These are phyloP conservation scores for Apiotrichum brassicae DNA, from an alignment of 1,284 basidiomycete genomes.

Conservation along the genomic window DNA sequence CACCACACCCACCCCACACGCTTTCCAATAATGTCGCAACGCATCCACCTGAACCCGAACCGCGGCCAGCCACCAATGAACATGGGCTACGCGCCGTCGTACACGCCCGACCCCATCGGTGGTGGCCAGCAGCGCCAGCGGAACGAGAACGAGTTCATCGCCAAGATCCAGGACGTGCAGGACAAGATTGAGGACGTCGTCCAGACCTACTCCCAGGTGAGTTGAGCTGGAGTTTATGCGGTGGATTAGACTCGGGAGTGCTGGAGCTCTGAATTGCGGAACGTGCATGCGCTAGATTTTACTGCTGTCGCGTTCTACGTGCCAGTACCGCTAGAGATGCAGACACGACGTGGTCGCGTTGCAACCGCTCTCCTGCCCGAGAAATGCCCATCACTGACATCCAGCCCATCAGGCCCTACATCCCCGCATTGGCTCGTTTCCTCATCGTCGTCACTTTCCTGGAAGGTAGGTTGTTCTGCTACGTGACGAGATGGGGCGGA, in stretches of 20 bases:
- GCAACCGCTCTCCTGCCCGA: too few relatives aligned
- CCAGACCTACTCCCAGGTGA: slow-evolving; percentile 75
- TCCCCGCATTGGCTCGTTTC: slow-evolving; percentile 92
- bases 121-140: slow-evolving; percentile 1
- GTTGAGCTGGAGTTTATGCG: too few relatives aligned
- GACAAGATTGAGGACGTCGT: slow-evolving; percentile 84
- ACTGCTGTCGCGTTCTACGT: too few relatives aligned
- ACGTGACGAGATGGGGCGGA: not conserved
- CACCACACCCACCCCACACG: slow-evolving; percentile 23
- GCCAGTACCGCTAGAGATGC: too few relatives aligned
- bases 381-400: not conserved
- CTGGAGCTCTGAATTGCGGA: too few relatives aligned
- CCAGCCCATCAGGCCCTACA: slow-evolving; percentile 79
- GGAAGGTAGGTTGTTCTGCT: slow-evolving; percentile 54
- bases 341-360: too few relatives aligned
- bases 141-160: slow-evolving; percentile 65
- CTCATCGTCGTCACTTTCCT: slow-evolving; percentile 97
- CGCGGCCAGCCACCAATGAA: slow-evolving; percentile 32
- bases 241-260: too few relatives aligned
- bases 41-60: slow-evolving; percentile 48
- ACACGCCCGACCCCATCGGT: slow-evolving; percentile 48
- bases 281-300: too few relatives aligned
- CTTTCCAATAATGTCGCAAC: slow-evolving; percentile 39
- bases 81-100: slow-evolving; percentile 19
- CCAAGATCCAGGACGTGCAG: slow-evolving; percentile 71